These are phyloP conservation scores for Coemansia sp. DNA, from an alignment of 192 early-diverging fungal species.

Conservation along the genomic window DNA sequence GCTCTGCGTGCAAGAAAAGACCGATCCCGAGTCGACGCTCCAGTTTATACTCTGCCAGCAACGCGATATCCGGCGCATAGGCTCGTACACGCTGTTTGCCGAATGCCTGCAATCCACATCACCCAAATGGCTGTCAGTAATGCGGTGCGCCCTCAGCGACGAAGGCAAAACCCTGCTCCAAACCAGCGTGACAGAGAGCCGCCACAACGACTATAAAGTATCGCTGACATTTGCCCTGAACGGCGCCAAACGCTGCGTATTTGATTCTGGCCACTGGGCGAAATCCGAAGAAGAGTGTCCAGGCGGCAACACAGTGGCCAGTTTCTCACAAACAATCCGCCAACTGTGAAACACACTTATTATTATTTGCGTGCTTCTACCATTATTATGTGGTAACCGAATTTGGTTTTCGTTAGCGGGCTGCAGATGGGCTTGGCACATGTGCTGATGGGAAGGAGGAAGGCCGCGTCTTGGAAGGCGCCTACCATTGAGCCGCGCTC, in stretches of 20 bases:
- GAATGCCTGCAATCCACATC: conserved; percentile 26
- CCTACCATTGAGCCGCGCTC: conserved; percentile 74
- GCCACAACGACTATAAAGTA: conserved; percentile 8
- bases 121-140: conserved; percentile 13
- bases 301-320: conserved; percentile 35
- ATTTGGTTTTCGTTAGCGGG: conserved; percentile 69
- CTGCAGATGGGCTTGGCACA: conserved; percentile 69
- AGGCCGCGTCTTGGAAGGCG: conserved; percentile 80
- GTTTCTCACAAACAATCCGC: conserved; percentile 29
- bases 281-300: conserved; percentile 42
- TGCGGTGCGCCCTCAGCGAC: conserved; percentile 26
- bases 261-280: conserved; percentile 46
- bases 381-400: conserved; percentile 90
- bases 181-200: conserved; percentile 13
- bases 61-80: conserved; percentile 23
- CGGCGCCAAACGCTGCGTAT: conserved; percentile 34
- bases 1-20: conserved; percentile 51
- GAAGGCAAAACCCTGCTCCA: conserved; percentile 38
- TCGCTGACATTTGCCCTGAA: conserved; percentile 51
- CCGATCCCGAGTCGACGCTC: conserved; percentile 28
- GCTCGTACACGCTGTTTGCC: conserved; percentile 30
- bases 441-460: conserved; percentile 70
- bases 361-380: conserved; percentile 65
- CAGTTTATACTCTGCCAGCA: conserved; percentile 47
- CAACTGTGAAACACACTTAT: not conserved